Percentiles rank a stretch among this genome's conserved stretches.
Conservation (phyloP, 1,284 basidiomycete genomes). For the Naganishia sp. region DNA sequence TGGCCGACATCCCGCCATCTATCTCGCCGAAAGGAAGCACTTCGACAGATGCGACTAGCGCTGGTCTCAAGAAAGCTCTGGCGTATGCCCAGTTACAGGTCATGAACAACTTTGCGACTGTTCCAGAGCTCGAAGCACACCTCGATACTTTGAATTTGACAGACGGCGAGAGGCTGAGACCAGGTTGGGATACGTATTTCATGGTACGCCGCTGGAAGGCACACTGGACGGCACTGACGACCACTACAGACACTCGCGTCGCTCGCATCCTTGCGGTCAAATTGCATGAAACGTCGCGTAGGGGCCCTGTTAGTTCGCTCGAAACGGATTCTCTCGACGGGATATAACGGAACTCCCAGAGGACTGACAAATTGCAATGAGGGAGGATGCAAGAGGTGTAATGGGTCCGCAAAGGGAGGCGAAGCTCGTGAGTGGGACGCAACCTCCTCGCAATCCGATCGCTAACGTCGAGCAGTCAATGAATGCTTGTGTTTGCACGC, state of each 20-base stretch:
- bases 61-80: constrained; percentile 48
- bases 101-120: constrained; percentile 66
- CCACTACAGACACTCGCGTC: constrained; percentile 71
- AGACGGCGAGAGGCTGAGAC: constrained; percentile 72
- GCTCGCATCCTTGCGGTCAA: constrained; percentile 81
- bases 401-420: constrained; percentile 60
- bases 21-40: constrained; percentile 15
- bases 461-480: constrained; percentile 53
- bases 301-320: constrained; percentile 83
- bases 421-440: constrained; percentile 55
- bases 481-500: constrained; percentile 96
- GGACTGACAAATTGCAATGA: constrained; percentile 86
- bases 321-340: constrained; percentile 87
- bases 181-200: constrained; percentile 92
- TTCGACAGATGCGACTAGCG: constrained; percentile 26
- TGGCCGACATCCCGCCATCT: constrained; percentile 32
- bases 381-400: constrained; percentile 79
- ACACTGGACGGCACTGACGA: too few species aligned
- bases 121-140: constrained; percentile 63
- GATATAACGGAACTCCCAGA: constrained; percentile 96
- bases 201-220: constrained; percentile 63
- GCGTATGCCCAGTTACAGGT: constrained; percentile 62
- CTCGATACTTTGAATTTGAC: constrained; percentile 69
- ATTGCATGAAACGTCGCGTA: constrained; percentile 96
- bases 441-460: not conserved